Evolutionary conservation across 192 early-diverging fungal genomes (phyloP).

Genomic region (Rhizophlyctis rosea): DNA sequence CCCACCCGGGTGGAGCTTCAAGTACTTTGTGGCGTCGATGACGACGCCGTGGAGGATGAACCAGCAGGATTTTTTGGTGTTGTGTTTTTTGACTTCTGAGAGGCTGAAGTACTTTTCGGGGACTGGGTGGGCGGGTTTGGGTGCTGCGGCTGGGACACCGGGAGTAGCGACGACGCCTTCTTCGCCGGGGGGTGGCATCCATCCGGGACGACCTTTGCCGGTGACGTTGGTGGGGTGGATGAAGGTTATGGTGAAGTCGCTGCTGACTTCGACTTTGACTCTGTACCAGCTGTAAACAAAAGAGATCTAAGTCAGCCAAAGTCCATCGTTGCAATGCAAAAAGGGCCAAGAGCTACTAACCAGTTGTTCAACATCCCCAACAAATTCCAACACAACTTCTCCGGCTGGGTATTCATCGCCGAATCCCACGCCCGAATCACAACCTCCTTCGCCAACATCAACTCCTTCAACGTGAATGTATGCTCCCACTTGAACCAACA

Average conservation of each 20-base stretch:
- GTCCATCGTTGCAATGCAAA: too few species aligned
- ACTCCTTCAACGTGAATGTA: constrained; percentile 29
- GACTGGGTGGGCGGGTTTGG: not conserved
- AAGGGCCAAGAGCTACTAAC: constrained; percentile 12
- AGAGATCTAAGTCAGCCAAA: not conserved
- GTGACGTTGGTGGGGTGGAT: constrained; percentile 53
- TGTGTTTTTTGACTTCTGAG: constrained; percentile 37
- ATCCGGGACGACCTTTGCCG: constrained; percentile 42
- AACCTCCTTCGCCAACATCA: constrained; percentile 48
- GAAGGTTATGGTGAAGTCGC: constrained; percentile 31
- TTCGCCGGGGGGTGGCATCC: constrained; percentile 45
- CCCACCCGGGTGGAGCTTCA: constrained; percentile 41
- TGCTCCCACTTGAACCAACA: constrained; percentile 65
- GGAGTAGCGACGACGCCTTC: not conserved
- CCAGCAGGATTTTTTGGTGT: constrained; percentile 46
- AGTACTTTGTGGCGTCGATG: constrained; percentile 39
- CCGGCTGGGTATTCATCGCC: constrained; percentile 57
- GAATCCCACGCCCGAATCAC: constrained; percentile 63
- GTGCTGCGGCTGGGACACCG: not conserved
- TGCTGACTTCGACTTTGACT: constrained; percentile 40
- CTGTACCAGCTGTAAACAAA: constrained; percentile 46
- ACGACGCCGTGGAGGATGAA: constrained; percentile 38
- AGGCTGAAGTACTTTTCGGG: not conserved
- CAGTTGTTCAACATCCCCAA: constrained; percentile 77
- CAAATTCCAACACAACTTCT: constrained; percentile 62